A percentile compares a stretch with the other conserved stretches of the same genome.
These are phyloP conservation scores for Ananas comosus DNA, from an alignment of 176 grass and related monocot species.

Conservation along the genomic window DNA sequence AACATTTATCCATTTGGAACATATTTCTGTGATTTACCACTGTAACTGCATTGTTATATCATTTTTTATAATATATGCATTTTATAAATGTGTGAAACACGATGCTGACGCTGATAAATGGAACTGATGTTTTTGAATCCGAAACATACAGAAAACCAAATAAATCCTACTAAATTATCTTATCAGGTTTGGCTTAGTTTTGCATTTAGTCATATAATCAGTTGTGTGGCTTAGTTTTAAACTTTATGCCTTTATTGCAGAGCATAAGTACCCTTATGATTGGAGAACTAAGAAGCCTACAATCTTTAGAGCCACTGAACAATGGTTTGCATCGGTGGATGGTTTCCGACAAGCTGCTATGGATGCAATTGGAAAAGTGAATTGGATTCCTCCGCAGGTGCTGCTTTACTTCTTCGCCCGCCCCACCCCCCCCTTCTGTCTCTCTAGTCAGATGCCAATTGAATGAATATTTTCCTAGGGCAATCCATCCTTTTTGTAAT, in stretches of 20 bases:
- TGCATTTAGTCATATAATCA: too few species aligned
- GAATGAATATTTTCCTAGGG: neutral
- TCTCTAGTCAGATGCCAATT: neutral
- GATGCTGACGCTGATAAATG: too few species aligned
- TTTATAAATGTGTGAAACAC: too few species aligned
- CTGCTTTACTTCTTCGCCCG: slow-evolving; percentile 11
- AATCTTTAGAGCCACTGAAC: slow-evolving; percentile 92
- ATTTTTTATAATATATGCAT: too few species aligned
- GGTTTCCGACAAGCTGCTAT: slow-evolving; percentile 88
- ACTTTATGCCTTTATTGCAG: slow-evolving; percentile 26
- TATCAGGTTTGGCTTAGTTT: too few species aligned
- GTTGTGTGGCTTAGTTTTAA: slow-evolving; percentile 13
- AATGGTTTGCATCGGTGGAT: slow-evolving; percentile 98
- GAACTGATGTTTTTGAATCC: too few species aligned
- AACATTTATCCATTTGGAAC: too few species aligned
- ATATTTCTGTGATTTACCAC: too few species aligned
- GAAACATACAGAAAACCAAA: too few species aligned
- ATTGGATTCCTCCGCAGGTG: slow-evolving; percentile 91
- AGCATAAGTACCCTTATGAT: slow-evolving; percentile 99
- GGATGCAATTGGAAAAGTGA: slow-evolving; percentile 81
- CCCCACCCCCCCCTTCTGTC: neutral
- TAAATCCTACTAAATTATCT: too few species aligned
- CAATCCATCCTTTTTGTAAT: too few species aligned
- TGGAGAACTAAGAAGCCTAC: slow-evolving; percentile 99
- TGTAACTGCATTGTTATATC: too few species aligned